These are phyloP conservation scores for Gremmenia infestans DNA, from an alignment of 2,329 filamentous ascomycete species.

Conservation along the genomic window DNA sequence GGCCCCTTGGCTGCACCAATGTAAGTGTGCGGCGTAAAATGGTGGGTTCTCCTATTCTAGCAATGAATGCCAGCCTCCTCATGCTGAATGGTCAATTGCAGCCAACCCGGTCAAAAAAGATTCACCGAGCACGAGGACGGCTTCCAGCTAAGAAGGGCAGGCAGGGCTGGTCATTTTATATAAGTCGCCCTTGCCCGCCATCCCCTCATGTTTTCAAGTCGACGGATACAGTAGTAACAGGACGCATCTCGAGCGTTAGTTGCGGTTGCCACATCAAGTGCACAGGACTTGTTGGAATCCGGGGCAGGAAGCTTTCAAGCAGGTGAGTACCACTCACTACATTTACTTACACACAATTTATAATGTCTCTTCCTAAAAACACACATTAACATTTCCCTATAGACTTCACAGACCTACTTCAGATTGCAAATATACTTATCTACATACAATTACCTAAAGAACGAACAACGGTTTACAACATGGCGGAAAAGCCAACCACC, in stretches of 20 bases:
- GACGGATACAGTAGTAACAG: no score
- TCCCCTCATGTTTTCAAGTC: no score
- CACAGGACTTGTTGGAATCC: background rate
- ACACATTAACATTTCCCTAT: no score
- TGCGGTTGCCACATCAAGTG: background rate
- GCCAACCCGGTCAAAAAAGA: background rate
- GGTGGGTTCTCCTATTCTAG: background rate
- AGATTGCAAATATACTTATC: no score
- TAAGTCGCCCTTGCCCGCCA: background rate
- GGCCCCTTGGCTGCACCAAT: background rate
- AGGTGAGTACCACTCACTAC: no score
- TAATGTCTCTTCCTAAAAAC: no score
- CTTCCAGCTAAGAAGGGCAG: no score
- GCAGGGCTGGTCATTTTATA: background rate
- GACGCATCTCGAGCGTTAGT: no score
- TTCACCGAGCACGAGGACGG: background rate
- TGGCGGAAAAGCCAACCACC: constrained; percentile 2
- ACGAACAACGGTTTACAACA: background rate
- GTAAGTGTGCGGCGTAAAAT: background rate
- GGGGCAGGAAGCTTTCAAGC: background rate
- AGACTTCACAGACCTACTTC: no score
- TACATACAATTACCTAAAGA: no score
- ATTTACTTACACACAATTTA: no score
- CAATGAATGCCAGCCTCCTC: background rate
- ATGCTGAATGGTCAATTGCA: background rate